Evolutionary conservation across 768 basidiomycete species (phyloP), one percentile per base, ranked within the genome.

Genomic region (Lentinula detonsa): DNA sequence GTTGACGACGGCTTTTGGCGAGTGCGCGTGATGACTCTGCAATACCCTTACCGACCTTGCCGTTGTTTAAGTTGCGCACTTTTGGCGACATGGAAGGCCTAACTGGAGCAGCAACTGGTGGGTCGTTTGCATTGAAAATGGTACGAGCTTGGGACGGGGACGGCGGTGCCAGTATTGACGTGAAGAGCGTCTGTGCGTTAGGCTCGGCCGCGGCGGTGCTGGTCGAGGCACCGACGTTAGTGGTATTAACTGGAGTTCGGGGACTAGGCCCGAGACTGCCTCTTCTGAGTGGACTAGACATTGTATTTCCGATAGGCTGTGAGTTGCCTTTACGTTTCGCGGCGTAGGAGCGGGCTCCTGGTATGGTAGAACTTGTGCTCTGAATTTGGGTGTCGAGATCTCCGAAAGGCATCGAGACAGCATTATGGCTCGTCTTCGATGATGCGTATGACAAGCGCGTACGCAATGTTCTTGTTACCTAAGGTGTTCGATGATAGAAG

Each of bases 401-500:
- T 67, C 81, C 80, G 6, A 53, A 92, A 49, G 86, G 78, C 54
- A 85, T 75, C 59, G 85, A 82, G 9, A 86, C 76, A 59, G 90
- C 74, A 70, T 91, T 88, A 72, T 91, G 83, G 13, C 81, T 80
- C 4, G 91, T 90, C 74, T 93, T 93, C 81, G 88, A 92, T 1
- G 88, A 87, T 23, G 91, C 91, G 73, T 91, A 91, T 0, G 89
- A 83, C 56, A 94, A 82, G 65, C 91, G 87, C 66, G 91, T 81
- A 63, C 92, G 85, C 60, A 94, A 81, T 58, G 83, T 86, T 70
- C 89, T 88, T 68, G 90, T 90, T 35, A 93, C 84, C 91, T 93
- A 76, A 66, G 66, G 62, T 63, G 67, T 68, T 69, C 67, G 65
- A 62, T 54, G 67, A 39, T 8, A 39, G 3, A 8, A 74, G 76